phyloP scores from a whole-genome alignment of 1,139 yeast species.

The Zygoascus meyerae region DNA sequence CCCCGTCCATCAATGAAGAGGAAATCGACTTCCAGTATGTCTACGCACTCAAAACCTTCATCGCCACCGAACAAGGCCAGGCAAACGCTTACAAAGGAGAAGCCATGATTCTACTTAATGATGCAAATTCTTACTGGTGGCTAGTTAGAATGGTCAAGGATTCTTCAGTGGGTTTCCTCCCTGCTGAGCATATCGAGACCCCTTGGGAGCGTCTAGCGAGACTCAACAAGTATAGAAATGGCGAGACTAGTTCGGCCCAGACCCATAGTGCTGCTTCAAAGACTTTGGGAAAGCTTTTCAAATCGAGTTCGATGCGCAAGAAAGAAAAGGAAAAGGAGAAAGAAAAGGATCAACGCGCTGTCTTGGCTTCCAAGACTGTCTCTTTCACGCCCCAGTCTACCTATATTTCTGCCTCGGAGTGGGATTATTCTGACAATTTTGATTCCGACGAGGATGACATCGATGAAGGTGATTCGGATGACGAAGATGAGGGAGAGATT shows the following conservation, averaged over 20 bases:
- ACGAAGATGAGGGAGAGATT: no score
- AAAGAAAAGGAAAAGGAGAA: constrained; percentile 10
- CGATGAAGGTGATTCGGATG: no score
- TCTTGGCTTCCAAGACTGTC: constrained; percentile 19
- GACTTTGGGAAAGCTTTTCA: constrained; percentile 20
- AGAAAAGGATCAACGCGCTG: constrained; percentile 1
- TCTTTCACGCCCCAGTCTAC: constrained; percentile 22
- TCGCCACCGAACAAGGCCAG: constrained; percentile 93
- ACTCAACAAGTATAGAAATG: constrained; percentile 87
- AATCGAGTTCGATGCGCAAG: constrained; percentile 14
- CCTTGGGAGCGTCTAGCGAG: constrained; percentile 89
- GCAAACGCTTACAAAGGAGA: constrained; percentile 77
- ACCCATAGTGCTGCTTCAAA: constrained; percentile 9
- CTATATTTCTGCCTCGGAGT: constrained; percentile 31
- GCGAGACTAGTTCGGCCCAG: constrained; percentile 42
- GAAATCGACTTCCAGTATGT: constrained; percentile 80
- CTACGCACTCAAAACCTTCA: constrained; percentile 81
- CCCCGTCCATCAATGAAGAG: constrained; percentile 51
- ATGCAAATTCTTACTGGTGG: constrained; percentile 97
- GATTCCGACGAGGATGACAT: constrained; percentile 16
- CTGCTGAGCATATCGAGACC: constrained; percentile 92
- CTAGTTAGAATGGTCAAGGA: constrained; percentile 66
- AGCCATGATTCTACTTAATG: constrained; percentile 75
- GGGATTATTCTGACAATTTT: constrained; percentile 25
- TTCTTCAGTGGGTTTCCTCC: constrained; percentile 73